Base-by-base conservation (phyloP, 179 eudicot genomes). In the Beta macrorhiza region DNA sequence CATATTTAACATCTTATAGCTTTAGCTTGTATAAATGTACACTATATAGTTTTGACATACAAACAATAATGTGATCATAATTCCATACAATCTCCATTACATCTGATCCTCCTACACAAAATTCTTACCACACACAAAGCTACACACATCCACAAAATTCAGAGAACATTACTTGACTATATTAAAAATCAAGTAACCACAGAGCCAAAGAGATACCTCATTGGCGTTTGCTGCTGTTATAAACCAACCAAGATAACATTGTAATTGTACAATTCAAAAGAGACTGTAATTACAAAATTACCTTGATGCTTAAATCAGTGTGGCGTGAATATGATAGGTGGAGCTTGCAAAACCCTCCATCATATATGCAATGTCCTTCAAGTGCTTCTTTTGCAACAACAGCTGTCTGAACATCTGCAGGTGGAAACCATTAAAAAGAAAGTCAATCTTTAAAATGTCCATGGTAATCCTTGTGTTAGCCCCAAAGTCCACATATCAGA, bases 321-420 rank as follows among this genome's bases (percentile, higher is more conserved):
- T 96, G 99, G 49, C 97, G 96, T 42, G 99, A 96, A 89, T 94
- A 96, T 16, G 99, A 90, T 74, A 96, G 84, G 73, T 94, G 99
- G 74, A 96, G 99, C 87, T 91, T 96, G 92, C 99, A 96, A 86
- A 88, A 96, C 25, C 99, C 99, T 81, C 99, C 99, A 83, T 96
- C 98, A 64, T 96, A 96, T 79, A 96, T 96, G 88, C 96, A 96
- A 85, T 96, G 99, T 51, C 99, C 99, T 86, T 96, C 99, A 72
- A 96, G 89, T 19, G 99, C 87, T 84, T 94, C 98, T 90, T 92
- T 96, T 32, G 98, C 99, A 85, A 86, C 92, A 79, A 92, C 92
- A 47, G 96, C 99, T 12, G 98, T 96, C 84, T 87, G 98, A 84
- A 94, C 88, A 92, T 96, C 99, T 96, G 93, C 83, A 74, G 57